Evolutionary conservation across 257 asterid species (phyloP), one percentile per base, ranked within the genome.

Genomic region (Lavandula angustifolia): DNA sequence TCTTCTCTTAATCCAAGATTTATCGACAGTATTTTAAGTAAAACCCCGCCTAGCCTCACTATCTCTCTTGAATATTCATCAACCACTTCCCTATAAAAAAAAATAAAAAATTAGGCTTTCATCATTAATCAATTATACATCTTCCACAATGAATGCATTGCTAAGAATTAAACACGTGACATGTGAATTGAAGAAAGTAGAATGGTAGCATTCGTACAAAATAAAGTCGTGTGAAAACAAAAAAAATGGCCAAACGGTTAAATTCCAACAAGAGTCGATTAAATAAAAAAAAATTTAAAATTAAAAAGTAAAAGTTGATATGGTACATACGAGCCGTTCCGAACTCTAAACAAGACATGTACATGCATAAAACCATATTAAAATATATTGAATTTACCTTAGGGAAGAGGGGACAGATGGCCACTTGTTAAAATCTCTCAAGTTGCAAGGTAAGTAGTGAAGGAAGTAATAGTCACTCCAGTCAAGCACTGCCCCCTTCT

Each of bases 391-490:
- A 22, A 22, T 22, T 2, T 64, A 91, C 98, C 96, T 85, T 13
- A 88, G 81, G 17, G 81, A 57, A 13, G 3, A 5, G 0, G 98
- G 98, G 29, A 85, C 82, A 0, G 78, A 65, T 40, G 98, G 98
- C 96, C 98, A 88, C 69, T 92, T 88, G 14, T 74, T 59, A 4
- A 71, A 77, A 75, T 88, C 95, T 54, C 83, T 80, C 82, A 92
- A 72, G 9, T 71, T 69, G 59, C 67, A 68, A 67, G 98, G 96
- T 11, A 85, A 77, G 33, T 73, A 87, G 55, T 92, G 95, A 62
- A 92, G 96, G 56, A 4, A 92, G 50, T 86, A 92, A 48, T 92
- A 92, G 54, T 92, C 98, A 17, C 98, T 85, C 98, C 98, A 92
- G 62, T 92, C 98, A 48, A 92, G 95, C 52, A 74, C 31, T 52